Evolutionary conservation across 306 rosid genomes (phyloP).

Genomic region (Pueraria montana): DNA sequence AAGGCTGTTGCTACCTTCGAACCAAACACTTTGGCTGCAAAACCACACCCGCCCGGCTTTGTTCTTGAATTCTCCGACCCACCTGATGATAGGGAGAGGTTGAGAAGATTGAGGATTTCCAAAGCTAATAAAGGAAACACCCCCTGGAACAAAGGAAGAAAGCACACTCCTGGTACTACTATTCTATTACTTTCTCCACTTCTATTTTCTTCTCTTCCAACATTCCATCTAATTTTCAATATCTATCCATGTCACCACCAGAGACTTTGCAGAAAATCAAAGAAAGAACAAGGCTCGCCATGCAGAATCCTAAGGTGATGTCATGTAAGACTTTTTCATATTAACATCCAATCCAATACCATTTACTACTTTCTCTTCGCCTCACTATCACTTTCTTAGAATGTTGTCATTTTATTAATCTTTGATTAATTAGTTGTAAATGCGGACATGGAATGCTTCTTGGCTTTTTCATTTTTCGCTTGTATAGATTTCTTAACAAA

Average conservation of each 20-base stretch:
- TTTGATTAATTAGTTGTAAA: slow-evolving; percentile 27
- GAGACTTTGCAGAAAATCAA: slow-evolving; percentile 85
- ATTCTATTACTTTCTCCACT: not conserved
- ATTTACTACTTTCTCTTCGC: not conserved
- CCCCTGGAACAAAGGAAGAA: slow-evolving; percentile 97
- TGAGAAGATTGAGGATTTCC: slow-evolving; percentile 87
- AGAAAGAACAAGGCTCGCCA: slow-evolving; percentile 94
- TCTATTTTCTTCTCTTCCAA: slow-evolving; percentile 23
- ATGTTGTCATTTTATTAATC: not conserved
- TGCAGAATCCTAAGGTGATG: slow-evolving; percentile 99
- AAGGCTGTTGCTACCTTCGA: slow-evolving; percentile 84
- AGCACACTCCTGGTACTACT: slow-evolving; percentile 79
- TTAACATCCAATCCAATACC: not conserved
- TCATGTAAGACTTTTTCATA: slow-evolving; percentile 80
- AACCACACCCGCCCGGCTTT: slow-evolving; percentile 35
- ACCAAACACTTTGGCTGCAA: slow-evolving; percentile 56
- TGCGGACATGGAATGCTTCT: slow-evolving; percentile 27
- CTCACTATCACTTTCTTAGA: slow-evolving; percentile 1
- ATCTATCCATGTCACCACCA: slow-evolving; percentile 43
- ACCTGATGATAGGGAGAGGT: slow-evolving; percentile 70
- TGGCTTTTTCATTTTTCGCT: slow-evolving; percentile 8
- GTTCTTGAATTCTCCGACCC: slow-evolving; percentile 48
- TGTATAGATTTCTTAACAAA: slow-evolving; percentile 13
- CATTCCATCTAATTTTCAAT: slow-evolving; percentile 10
- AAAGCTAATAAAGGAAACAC: slow-evolving; percentile 90